A percentile compares a stretch with the other conserved stretches of the same genome.
Conservation (phyloP, 2,329 filamentous ascomycete genomes). For the Neoarthrinium moseri region DNA sequence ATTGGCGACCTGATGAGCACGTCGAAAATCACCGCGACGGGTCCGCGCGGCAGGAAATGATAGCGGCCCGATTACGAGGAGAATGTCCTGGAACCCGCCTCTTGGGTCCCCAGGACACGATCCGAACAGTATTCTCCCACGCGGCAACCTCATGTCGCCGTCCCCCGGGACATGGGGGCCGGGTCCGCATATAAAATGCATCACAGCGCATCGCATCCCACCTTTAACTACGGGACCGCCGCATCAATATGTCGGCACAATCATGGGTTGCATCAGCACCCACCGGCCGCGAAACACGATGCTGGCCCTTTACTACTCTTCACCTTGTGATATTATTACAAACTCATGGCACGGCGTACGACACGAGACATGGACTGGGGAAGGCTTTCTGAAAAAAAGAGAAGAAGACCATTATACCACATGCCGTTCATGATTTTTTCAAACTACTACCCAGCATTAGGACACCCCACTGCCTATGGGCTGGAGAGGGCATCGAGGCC, state of each 20-base stretch:
- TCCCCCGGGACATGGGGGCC: too few species aligned
- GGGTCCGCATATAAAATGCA: too few species aligned
- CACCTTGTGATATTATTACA: conserved; percentile 4
- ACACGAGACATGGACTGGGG: conserved; percentile 3
- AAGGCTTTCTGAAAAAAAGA: conserved; percentile 4
- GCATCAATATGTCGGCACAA: not conserved
- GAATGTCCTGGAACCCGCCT: not conserved
- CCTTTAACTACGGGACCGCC: too few species aligned
- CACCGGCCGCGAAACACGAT: not conserved
- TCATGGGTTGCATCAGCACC: not conserved
- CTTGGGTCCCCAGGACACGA: too few species aligned
- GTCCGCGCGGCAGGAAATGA: conserved; percentile 54
- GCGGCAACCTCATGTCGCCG: too few species aligned
- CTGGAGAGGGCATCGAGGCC: not conserved
- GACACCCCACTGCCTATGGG: not conserved
- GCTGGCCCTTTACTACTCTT: not conserved
- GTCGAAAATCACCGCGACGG: conserved; percentile 67
- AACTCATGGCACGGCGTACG: conserved; percentile 8
- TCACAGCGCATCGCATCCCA: too few species aligned
- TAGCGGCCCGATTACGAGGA: not conserved
- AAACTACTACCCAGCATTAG: conserved; percentile 1
- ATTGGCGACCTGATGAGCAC: conserved; percentile 93
- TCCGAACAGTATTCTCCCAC: too few species aligned
- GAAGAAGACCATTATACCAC: conserved; percentile 3
- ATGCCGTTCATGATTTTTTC: conserved; percentile 4